Evolutionary conservation across 257 asterid genomes (phyloP).

Genomic region (Capsicum pubescens): DNA sequence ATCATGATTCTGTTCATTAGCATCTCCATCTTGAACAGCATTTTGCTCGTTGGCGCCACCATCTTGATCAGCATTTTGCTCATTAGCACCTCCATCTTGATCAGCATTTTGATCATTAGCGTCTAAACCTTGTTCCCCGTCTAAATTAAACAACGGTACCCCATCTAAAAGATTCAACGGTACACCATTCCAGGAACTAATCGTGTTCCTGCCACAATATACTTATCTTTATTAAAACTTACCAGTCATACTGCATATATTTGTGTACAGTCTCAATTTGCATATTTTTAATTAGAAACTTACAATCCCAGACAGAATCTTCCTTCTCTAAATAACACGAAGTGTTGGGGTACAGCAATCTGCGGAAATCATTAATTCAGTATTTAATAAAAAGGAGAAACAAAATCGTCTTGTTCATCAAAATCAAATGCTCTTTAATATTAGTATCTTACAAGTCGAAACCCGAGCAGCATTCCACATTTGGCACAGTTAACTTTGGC

Average conservation of each 20-base stretch:
- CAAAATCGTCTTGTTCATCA: neutral
- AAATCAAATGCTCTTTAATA: neutral
- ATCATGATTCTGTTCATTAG: neutral
- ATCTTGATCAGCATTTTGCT: neutral
- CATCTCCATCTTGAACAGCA: neutral
- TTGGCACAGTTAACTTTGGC: neutral
- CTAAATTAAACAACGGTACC: no score
- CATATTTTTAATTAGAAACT: no score
- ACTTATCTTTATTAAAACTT: no score
- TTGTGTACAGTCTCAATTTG: no score
- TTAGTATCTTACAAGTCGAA: neutral
- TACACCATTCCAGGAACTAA: neutral
- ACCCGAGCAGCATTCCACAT: neutral
- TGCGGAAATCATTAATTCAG: no score
- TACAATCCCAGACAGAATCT: neutral
- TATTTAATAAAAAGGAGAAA: neutral
- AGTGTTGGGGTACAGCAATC: neutral
- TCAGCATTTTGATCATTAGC: no score
- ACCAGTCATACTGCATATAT: neutral
- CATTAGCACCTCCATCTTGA: neutral
- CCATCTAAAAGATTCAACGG: no score
- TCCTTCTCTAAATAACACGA: neutral
- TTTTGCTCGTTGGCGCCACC: neutral
- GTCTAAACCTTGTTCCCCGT: no score
- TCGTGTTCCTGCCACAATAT: neutral